phyloP scores from a whole-genome alignment of 2,329 filamentous ascomycete genomes.

The Talaromyces sp. region DNA sequence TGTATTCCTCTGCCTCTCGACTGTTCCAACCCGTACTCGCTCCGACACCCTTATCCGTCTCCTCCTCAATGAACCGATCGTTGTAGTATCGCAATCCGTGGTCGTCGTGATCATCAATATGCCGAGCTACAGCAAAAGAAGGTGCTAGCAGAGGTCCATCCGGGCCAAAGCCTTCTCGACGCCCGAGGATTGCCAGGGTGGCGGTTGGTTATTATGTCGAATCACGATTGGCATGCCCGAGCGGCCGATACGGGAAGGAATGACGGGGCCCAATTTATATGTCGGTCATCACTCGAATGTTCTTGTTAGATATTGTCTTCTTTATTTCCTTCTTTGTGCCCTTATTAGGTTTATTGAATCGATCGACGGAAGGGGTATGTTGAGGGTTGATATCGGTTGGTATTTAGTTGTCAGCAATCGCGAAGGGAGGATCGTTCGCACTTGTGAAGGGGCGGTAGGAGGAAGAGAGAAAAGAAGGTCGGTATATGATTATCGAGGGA shows the following conservation, averaged over 20 bases:
- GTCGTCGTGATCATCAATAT: not conserved
- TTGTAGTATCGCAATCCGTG: not conserved
- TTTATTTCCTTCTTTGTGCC: not conserved
- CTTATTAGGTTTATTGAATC: not conserved
- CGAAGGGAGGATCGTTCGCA: slow-evolving; percentile 1
- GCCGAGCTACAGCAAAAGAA: slow-evolving; percentile 6
- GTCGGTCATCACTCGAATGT: not conserved
- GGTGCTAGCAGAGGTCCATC: slow-evolving; percentile 9
- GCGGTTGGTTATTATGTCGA: not conserved
- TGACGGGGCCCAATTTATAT: not conserved
- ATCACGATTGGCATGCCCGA: not conserved
- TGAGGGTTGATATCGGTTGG: not conserved
- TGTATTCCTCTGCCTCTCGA: not conserved
- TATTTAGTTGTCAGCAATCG: not conserved
- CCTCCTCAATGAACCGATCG: not conserved
- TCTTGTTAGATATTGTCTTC: not conserved
- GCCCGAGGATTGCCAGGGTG: slow-evolving; percentile 5
- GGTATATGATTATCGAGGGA: not conserved
- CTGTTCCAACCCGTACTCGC: not conserved
- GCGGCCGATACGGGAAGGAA: not conserved
- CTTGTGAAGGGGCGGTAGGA: not conserved
- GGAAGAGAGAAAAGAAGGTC: not conserved
- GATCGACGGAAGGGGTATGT: slow-evolving; percentile 5
- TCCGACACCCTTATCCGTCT: not conserved
- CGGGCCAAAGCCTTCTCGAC: slow-evolving; percentile 2